Base-by-base conservation (phyloP, 192 early-diverging fungal genomes). In the Geranomyces michiganensis region DNA sequence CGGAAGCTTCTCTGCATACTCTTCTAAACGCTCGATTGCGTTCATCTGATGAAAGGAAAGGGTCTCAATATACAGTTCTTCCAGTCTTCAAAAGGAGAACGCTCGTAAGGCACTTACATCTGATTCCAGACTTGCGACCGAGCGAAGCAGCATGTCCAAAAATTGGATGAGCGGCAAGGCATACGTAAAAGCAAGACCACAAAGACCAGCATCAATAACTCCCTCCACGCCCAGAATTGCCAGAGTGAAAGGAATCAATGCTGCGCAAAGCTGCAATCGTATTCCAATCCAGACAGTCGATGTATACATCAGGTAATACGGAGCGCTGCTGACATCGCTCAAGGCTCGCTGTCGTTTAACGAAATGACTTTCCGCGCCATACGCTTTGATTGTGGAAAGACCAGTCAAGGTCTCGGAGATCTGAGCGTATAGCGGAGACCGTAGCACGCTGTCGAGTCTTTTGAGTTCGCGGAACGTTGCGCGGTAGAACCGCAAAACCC, bases 131-230 rank as follows among this genome's bases (percentile, higher is more conserved):
- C 89, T 88, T 21, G 88, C 85, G 71, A 89, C 89, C 73, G 90
- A 87, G 32, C 92, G 81, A 21, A 92, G 86, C 24, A 87, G 87
- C 85, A 89, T 88, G 73, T 87, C 89, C 36, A 97, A 83, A 9
- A 84, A 85, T 32, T 83, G 81, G 30, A 92, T 93, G 58, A 95
- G 85, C 62, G 85, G 85, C 45, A 96, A 81, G 17, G 93, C 86
- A 77, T 97, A 97, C 29, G 87, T 84, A 17, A 95, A 81, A 0
- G 89, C 82, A 7, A 97, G 83, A 29, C 94, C 94, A 62, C 92
- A 84, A 17, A 90, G 72, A 0, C 89, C 78, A 27, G 93, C 81
- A n/a, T 75, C 62, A 41, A 92, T 77, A 29, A 65, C 71, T 30
- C 59, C 56, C 24, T 24, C 64, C 13, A 62, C 41, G 21, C 56